Evolutionary conservation across 2,329 filamentous ascomycete genomes (phyloP).

Genomic region (Orbilia quercus): DNA sequence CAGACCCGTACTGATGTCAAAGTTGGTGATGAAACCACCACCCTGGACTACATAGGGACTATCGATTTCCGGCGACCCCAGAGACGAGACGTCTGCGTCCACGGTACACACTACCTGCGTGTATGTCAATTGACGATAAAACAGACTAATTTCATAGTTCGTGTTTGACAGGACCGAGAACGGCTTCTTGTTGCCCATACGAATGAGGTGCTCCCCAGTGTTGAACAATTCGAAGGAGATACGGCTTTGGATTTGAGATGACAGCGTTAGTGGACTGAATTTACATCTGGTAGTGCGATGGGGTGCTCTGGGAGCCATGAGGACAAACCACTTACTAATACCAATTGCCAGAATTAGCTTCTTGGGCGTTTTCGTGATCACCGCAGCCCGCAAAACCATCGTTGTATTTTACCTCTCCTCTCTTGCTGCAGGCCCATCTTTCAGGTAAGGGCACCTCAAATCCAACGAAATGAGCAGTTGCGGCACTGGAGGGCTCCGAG

Average conservation of each 20-base stretch:
- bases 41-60: too few relatives aligned
- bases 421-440: slow-evolving; percentile 19
- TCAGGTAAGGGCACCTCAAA: slow-evolving; percentile 11
- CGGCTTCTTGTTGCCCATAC: slow-evolving; percentile 17
- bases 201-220: background rate
- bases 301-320: too few relatives aligned
- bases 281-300: background rate
- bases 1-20: background rate
- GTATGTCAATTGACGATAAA: slow-evolving; percentile 12
- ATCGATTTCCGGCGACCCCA: too few relatives aligned
- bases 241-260: slow-evolving; percentile 5
- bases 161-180: slow-evolving; percentile 11
- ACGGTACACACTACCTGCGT: slow-evolving; percentile 1
- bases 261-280: background rate
- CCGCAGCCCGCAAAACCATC: slow-evolving; percentile 14
- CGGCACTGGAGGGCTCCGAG: background rate
- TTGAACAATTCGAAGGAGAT: background rate
- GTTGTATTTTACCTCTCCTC: background rate
- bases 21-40: background rate
- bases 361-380: slow-evolving; percentile 4
- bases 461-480: background rate
- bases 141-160: slow-evolving; percentile 18
- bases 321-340: slow-evolving; percentile 25
- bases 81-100: too few relatives aligned
- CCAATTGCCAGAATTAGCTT: slow-evolving; percentile 17